Base-by-base conservation (phyloP, 78 protist species). In the Planoprotostelium fungivorum region DNA sequence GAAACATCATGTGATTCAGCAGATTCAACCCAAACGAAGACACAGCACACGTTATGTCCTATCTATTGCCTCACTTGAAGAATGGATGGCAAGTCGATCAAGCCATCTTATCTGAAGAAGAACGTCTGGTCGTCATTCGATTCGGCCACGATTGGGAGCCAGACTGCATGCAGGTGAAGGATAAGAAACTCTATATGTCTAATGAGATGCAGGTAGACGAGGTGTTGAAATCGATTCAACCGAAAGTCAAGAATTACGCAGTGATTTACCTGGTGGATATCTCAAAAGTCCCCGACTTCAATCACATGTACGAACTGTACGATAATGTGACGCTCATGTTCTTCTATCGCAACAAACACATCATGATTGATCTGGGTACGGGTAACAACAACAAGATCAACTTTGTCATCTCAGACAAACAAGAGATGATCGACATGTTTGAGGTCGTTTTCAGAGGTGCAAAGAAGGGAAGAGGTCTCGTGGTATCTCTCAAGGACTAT, bases 351-450 rank as follows among this genome's bases (percentile, higher is more conserved):
- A 95, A 97, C 92, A 96, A 96, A 89, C 99, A 99, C 94, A 99
- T 99, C 34, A 94, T 97, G 99, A 90, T 99, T 29, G 99, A 99
- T 89, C 90, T 98, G 10, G 99, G 99, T 9, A 98, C 99, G 29
- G 99, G 99, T 38, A 98, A 99, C 96, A 99, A 98, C 95, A 99
- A 99, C 98, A 99, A 99, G 95, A 96, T 92, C 90, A 89, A 28
- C 91, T 94, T 88, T 85, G 86, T 38, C 36, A 1, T 90, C 85
- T 10, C 84, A 37, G 94, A 95, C 91, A 94, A 96, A 89, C 98
- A 98, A 51, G 99, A 98, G 63, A 34, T 98, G 85, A 98, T 98
- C 36, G 98, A 97, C 91, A 88, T 97, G 83, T 85, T 97, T 16
- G 99, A 96, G 89, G 93, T 98, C 1, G 96, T 99, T 16, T 98